Base-by-base conservation (phyloP, 176 grass and related monocot species). In the Triticum monococcum region DNA sequence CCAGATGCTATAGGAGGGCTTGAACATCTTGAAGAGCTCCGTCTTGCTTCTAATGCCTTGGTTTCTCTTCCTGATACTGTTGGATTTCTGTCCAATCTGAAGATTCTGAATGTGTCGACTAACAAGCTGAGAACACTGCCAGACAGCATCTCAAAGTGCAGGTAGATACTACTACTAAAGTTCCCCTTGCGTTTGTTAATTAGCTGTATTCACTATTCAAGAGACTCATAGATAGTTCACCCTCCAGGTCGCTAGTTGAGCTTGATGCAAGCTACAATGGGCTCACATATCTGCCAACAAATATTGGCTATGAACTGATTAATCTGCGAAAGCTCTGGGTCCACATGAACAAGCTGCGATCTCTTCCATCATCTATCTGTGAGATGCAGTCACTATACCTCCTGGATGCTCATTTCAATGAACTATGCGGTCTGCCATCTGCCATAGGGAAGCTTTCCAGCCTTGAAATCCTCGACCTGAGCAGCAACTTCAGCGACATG, bases 71-170 rank as follows among this genome's bases (percentile, higher is more conserved):
- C 97, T 72, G 94, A 99, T 87, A 92, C 97, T 36, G 91, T 99
- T 65, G 97, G 97, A 68, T 61, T 92, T 61, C 81, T 99, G 79
- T 89, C 85, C 25, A 90, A 87, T 88, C 66, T 99, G 26, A 99
- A 88, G 90, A 99, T 99, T 89, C 46, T 99, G n/a, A 79, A 96
- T 70, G 94, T 94, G 40, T 94, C 94, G 4, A 89, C 68, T 78
- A 99, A 99, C 77, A 94, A 88, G 83, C 92, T 99, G 50, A 94
- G 93, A 66, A 87, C 90, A 85, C 65, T 99, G 23, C 94, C 96
- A 85, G 93, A 98, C 89, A 98, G 94, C 86, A 96, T 98, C 84
- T 89, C 91, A 65, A 93, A 98, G 64, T 98, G 96, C 90, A 96
- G 92, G 96, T 98, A 94, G 65, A 89, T 94, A 54, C 79, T 14